Evolutionary conservation across 208 protist genomes (phyloP), one percentile per base, ranked within the genome.

Genomic region (Trypanosoma boissoni): DNA sequence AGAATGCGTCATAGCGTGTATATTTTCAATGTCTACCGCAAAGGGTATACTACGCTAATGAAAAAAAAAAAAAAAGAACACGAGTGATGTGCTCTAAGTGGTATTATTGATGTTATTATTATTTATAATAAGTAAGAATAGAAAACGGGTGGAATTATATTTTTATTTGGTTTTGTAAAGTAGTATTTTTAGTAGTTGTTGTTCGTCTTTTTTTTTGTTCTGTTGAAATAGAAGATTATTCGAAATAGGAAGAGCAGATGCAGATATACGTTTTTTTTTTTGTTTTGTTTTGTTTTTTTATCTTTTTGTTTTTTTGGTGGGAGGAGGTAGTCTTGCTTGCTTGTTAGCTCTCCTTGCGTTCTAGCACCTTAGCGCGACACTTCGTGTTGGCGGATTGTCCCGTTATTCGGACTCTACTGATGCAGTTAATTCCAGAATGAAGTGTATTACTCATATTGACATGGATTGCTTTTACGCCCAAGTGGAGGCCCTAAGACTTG

Each of bases 381-480:
- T 50, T 24, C 10, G 9, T 24, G 6, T 29, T 14, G 14, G 6
- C 23, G 6, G 14, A 10, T 29, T n/a, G 6, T n/a, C 6, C 6
- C 26, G 14, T 50, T 31, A 39, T 7, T 42, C 36, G 37, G 14
- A 41, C 24, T 12, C 21, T 12, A 12, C 3, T 61, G 42, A 34
- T 58, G 50, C 49, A 12, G 18, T 37, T 9, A 2, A 1, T 23
- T 6, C 7, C 43, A 41, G 12, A 18, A 74, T 78, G 68, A 64
- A 72, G 10, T 83, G 77, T 72, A 92, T 97, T 28, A 76, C 63
- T 41, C 92, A 95, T 74, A 62, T 96, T 16, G 88, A 97, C 66
- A 88, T 96, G 79, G 92, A 97, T 63, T 95, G 83, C 78, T 97
- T 97, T 68, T 97, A 96, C 67, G 88, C 83, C 0, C 88, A 96